Evolutionary conservation across 768 basidiomycete genomes (phyloP), one percentile per base, ranked within the genome.

Genomic region (Tylopilus rubrobrunneus): DNA sequence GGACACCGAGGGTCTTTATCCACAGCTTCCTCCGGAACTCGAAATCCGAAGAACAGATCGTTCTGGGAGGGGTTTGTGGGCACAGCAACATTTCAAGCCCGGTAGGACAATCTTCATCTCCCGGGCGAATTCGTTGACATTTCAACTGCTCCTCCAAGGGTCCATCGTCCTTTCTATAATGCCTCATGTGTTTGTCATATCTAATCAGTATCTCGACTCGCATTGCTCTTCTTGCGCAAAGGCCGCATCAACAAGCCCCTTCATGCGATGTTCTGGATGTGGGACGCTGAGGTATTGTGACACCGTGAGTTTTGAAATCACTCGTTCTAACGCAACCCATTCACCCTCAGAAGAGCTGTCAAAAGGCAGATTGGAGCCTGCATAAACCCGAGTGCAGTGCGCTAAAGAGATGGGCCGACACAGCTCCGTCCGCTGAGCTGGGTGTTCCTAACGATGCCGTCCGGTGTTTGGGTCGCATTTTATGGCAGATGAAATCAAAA

Each of bases 331-430:
- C 12, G 21, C n/a, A 15, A 17, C 39, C 53, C 21, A 31, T 40
- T 58, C 41, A 41, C 10, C 29, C 47, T 27, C 34, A 37, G 43
- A 36, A 62, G 60, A 90, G 85, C 37, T 93, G 91, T 62, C 90
- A 92, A 73, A 82, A 71, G 39, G 65, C 67, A 28, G 92, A 91
- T 59, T 93, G 92, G 93, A 21, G 63, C 0, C 34, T 79, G 3
- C 95, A 97, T 68, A 89, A 86, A 67, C 67, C 69, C 1, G 95
- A 98, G 76, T 98, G 96, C 63, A 53, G 56, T 6, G 85, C 90
- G 0, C 71, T 95, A 9, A 77, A 76, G 51, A 72, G 70, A 49
- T 86, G 85, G 87, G 73, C 73, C 1, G 66, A 75, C 28, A 61
- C 73, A 15, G 81, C 81, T 6, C 78, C 80, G 2, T 79, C 79